A percentile compares a stretch with the other conserved stretches of the same genome.
Conservation (phyloP, 768 basidiomycete genomes). For the Suillus alpinus region DNA sequence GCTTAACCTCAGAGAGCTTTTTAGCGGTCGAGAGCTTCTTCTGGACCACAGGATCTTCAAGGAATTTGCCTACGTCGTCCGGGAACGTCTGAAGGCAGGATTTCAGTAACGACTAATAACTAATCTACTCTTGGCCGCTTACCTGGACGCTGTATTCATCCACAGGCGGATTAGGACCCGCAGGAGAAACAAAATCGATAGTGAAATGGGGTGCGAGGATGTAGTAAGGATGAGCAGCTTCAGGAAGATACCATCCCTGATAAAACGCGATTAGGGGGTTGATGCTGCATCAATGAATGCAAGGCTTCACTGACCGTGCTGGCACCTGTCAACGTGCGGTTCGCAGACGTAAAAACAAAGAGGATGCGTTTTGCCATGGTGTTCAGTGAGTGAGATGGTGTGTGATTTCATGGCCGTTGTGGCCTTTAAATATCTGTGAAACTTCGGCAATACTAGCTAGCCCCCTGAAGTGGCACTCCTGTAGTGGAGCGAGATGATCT, state of each 20-base stretch:
- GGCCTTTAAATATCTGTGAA: conserved; percentile 1
- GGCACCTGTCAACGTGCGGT: conserved; percentile 50
- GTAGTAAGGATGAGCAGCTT: conserved; percentile 74
- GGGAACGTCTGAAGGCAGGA: conserved; percentile 41
- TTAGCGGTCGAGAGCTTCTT: conserved; percentile 54
- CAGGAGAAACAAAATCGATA: conserved; percentile 60
- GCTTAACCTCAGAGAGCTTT: conserved; percentile 57
- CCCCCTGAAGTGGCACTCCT: not conserved
- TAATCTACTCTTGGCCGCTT: conserved; percentile 4
- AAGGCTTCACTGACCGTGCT: conserved; percentile 42
- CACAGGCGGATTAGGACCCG: conserved; percentile 68
- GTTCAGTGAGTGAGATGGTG: conserved; percentile 6
- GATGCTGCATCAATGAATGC: not conserved
- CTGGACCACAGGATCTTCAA: conserved; percentile 54
- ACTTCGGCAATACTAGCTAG: not conserved
- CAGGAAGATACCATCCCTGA: conserved; percentile 77
- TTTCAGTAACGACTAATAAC: not conserved
- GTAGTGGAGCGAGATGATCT: not conserved
- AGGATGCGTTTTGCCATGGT: conserved; percentile 36
- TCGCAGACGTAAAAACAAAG: conserved; percentile 72
- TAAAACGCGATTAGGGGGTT: not conserved
- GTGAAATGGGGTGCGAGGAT: conserved; percentile 45
- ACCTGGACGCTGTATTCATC: conserved; percentile 57
- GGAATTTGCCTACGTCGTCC: conserved; percentile 59
- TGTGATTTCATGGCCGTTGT: not conserved